A percentile compares a stretch with the other conserved stretches of the same genome.
phyloP scores from a whole-genome alignment of 2,329 filamentous ascomycete species.

The Pezicula radicicola region DNA sequence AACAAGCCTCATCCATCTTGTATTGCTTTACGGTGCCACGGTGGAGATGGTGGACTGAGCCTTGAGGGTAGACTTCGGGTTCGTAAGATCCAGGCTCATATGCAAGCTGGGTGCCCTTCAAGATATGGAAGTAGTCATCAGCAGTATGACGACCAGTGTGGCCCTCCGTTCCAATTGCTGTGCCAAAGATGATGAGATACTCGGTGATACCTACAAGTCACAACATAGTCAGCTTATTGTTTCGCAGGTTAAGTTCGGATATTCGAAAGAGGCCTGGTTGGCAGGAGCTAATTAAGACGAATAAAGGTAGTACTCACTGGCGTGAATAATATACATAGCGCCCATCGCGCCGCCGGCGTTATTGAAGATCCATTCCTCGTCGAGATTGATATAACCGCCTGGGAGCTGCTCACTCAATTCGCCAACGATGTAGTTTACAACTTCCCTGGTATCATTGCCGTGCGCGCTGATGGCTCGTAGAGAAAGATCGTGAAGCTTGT shows the following conservation, averaged over 20 bases:
- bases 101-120: conserved; percentile 72
- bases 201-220: conserved; percentile 66
- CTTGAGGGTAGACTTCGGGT: conserved; percentile 67
- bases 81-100: conserved; percentile 67
- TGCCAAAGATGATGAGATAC: conserved; percentile 87
- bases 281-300: not conserved
- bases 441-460: conserved; percentile 70
- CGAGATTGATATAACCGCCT: conserved; percentile 57
- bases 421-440: conserved; percentile 67
- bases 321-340: conserved; percentile 86
- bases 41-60: conserved; percentile 67
- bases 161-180: conserved; percentile 79
- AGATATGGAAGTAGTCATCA: conserved; percentile 93
- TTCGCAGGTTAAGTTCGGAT: too few relatives aligned
- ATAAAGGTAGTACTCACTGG: conserved; percentile 52
- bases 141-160: conserved; percentile 87
- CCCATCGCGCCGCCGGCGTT: conserved; percentile 92
- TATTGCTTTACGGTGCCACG: conserved; percentile 79
- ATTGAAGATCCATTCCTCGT: conserved; percentile 88
- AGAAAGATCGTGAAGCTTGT: conserved; percentile 66
- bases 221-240: conserved; percentile 5
- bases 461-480: conserved; percentile 63
- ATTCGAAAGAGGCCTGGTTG: not conserved
- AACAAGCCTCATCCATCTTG: conserved; percentile 72
- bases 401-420: conserved; percentile 56